Conservation (phyloP, 2,329 filamentous ascomycete species). For the Colletotrichum tropicicola region DNA sequence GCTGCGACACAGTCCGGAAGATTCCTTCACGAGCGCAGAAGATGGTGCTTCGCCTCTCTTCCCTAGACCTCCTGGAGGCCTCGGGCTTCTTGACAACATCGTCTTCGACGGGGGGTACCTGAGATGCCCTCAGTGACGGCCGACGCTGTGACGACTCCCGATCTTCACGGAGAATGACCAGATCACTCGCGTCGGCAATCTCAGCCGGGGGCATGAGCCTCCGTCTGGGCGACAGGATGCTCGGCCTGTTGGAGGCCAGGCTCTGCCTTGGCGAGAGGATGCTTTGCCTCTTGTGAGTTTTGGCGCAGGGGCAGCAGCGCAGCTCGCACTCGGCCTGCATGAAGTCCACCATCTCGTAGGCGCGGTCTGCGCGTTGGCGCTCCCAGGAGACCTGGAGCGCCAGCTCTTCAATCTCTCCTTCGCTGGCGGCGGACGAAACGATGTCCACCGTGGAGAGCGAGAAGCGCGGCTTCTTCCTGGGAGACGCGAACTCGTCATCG, state of each 20-base stretch:
- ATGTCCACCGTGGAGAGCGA: conserved; percentile 60
- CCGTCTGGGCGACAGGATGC: conserved; percentile 43
- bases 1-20: conserved; percentile 67
- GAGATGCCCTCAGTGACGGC: conserved; percentile 36
- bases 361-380: conserved; percentile 71
- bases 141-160: conserved; percentile 9
- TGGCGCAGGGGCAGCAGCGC: conserved; percentile 70
- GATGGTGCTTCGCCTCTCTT: conserved; percentile 60
- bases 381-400: conserved; percentile 63
- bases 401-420: conserved; percentile 68
- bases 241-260: conserved; percentile 42
- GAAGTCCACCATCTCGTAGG: conserved; percentile 79
- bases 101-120: conserved; percentile 37
- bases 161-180: conserved; percentile 48
- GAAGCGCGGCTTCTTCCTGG: conserved; percentile 59
- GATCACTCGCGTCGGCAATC: conserved; percentile 52
- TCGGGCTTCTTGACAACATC: conserved; percentile 30
- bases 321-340: conserved; percentile 79
- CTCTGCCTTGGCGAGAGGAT: conserved; percentile 45
- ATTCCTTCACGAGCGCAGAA: conserved; percentile 71
- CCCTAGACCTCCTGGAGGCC: conserved; percentile 37
- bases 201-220: conserved; percentile 45
- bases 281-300: conserved; percentile 42
- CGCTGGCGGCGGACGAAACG: conserved; percentile 62
- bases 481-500: conserved; percentile 70